phyloP scores from a whole-genome alignment of 768 basidiomycete genomes.

The Ramaria sp. region DNA sequence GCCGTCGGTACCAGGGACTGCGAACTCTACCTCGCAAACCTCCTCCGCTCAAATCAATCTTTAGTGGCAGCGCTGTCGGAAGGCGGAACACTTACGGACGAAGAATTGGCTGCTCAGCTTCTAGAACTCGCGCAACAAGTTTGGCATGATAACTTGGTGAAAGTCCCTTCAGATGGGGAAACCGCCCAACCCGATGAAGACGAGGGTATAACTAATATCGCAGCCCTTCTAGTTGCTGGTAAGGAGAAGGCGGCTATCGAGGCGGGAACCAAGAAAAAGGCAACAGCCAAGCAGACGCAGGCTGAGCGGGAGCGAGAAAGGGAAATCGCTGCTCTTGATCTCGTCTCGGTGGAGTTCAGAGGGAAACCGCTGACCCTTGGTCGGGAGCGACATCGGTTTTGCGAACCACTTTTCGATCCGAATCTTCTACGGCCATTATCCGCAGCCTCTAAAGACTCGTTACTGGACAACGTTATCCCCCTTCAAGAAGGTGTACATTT shows the following conservation, averaged over 20 bases:
- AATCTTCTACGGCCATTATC: conserved; percentile 34
- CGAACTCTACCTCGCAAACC: conserved; percentile 61
- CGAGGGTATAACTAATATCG: conserved; percentile 83
- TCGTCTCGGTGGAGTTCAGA: conserved; percentile 68
- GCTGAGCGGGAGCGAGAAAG: conserved; percentile 72
- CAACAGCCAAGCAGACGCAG: conserved; percentile 58
- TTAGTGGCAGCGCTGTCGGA: conserved; percentile 41
- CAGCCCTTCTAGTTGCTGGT: conserved; percentile 83
- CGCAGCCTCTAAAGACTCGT: conserved; percentile 16
- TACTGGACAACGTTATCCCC: conserved; percentile 24
- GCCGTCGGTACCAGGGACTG: conserved; percentile 62
- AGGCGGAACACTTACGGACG: conserved; percentile 30
- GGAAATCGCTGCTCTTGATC: conserved; percentile 77
- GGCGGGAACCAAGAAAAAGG: conserved; percentile 69
- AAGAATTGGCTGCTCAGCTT: conserved; percentile 38
- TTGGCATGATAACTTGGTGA: conserved; percentile 54
- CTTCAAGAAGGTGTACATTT: conserved; percentile 61
- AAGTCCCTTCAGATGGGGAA: conserved; percentile 67
- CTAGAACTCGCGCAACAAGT: conserved; percentile 56
- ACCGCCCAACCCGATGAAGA: conserved; percentile 53
- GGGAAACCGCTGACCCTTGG: conserved; percentile 64
- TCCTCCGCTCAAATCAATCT: conserved; percentile 59
- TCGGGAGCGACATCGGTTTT: conserved; percentile 82
- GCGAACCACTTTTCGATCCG: conserved; percentile 82
- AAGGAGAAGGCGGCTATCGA: conserved; percentile 86